These are phyloP conservation scores for Sedum album DNA, from an alignment of 164 flowering plant genomes.

Conservation along the genomic window DNA sequence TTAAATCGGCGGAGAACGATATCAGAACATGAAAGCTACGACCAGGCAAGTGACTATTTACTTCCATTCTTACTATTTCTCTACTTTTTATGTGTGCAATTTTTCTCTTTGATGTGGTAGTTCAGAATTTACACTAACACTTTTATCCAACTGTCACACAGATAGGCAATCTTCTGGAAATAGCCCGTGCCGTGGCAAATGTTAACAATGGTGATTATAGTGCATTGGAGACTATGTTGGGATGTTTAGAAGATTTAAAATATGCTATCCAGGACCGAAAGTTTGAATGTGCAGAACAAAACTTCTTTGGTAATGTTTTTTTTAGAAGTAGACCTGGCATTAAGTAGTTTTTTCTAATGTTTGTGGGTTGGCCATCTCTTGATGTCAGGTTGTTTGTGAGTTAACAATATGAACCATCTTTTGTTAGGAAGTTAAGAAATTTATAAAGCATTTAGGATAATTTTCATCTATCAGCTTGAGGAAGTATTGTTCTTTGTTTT, in stretches of 20 bases:
- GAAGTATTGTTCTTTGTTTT: no score
- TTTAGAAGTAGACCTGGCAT: no score
- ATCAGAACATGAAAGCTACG: slow-evolving; percentile 62
- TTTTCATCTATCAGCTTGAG: no score
- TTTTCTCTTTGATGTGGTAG: neutral
- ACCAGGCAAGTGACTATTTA: slow-evolving; percentile 48
- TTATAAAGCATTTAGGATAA: no score
- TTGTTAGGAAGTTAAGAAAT: no score
- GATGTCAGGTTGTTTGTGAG: no score
- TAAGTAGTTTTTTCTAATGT: no score
- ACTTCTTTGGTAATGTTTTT: no score
- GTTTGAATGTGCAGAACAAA: no score
- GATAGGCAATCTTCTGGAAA: slow-evolving; percentile 73
- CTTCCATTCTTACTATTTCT: neutral
- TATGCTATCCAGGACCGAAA: slow-evolving; percentile 76
- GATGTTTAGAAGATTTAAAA: slow-evolving; percentile 64
- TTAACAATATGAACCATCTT: no score
- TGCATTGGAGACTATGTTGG: slow-evolving; percentile 63
- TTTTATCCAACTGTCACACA: slow-evolving; percentile 22
- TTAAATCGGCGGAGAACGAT: slow-evolving; percentile 43
- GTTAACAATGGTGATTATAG: slow-evolving; percentile 51
- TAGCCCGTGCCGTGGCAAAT: slow-evolving; percentile 61
- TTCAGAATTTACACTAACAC: neutral
- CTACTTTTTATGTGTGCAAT: neutral
- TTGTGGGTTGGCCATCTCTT: no score